Conservation (phyloP, 768 basidiomycete species). For the Lepiota subincarnata region DNA sequence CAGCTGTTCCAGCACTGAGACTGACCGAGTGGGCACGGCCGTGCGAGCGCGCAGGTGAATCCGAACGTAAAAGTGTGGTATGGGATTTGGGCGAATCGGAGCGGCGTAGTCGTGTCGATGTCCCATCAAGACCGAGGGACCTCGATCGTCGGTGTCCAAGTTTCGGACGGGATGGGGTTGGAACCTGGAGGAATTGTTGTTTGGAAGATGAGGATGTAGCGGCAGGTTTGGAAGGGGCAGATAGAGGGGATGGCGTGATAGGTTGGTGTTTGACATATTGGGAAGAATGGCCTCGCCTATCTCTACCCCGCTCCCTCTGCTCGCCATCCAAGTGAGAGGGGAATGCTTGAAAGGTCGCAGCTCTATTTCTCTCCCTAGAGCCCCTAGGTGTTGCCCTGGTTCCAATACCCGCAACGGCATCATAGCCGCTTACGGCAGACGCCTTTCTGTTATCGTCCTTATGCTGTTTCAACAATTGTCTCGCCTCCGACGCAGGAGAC, state of each 20-base stretch:
- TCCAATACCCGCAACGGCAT: background rate
- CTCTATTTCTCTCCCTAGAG: background rate
- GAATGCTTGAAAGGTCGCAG: too few species aligned
- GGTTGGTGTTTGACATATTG: constrained; percentile 8
- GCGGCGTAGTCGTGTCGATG: background rate
- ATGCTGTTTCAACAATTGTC: constrained; percentile 6
- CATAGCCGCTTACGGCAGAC: background rate
- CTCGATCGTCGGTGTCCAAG: constrained; percentile 9
- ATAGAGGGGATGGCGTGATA: constrained; percentile 5
- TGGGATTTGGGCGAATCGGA: constrained; percentile 2
- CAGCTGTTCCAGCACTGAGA: background rate
- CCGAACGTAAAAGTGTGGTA: background rate
- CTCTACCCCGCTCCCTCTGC: constrained; percentile 15
- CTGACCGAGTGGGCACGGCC: background rate
- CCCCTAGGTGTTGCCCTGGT: background rate
- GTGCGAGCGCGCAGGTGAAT: background rate
- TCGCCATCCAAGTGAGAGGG: too few species aligned
- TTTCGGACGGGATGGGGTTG: background rate
- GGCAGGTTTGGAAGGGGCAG: constrained; percentile 3
- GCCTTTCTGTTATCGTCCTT: background rate
- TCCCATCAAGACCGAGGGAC: constrained; percentile 7
- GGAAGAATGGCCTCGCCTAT: constrained; percentile 12
- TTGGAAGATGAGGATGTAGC: background rate
- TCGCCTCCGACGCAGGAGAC: constrained; percentile 1
- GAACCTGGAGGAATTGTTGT: constrained; percentile 1